A percentile compares a stretch with the other conserved stretches of the same genome.
Evolutionary conservation across 345 rosid species (phyloP).

Genomic region (Syzygium jambos): DNA sequence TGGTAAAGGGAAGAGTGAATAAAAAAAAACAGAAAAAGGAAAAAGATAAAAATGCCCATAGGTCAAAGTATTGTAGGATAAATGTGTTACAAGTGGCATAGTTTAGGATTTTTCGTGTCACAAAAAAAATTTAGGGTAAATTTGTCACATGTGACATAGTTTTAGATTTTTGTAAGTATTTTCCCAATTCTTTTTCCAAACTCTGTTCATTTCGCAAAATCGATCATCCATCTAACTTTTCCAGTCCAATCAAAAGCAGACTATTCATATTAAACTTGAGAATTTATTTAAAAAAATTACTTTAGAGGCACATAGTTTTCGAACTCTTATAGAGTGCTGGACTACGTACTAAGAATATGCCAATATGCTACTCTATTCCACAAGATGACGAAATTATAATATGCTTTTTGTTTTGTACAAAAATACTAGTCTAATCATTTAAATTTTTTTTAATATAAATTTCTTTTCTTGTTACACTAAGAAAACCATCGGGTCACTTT

Average conservation of each 20-base stretch:
- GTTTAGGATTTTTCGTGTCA: too few relatives aligned
- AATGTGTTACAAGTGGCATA: too few relatives aligned
- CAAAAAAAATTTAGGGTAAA: too few relatives aligned
- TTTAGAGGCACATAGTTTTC: neutral
- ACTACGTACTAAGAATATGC: neutral
- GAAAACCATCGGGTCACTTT: neutral
- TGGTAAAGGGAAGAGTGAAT: too few relatives aligned
- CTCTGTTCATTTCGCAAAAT: neutral
- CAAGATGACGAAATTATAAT: neutral
- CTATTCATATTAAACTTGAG: neutral
- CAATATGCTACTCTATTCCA: neutral
- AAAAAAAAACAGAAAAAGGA: too few relatives aligned
- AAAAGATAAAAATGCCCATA: too few relatives aligned
- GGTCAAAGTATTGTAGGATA: too few relatives aligned
- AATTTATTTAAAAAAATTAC: neutral
- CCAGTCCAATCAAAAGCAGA: neutral
- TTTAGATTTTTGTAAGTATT: too few relatives aligned
- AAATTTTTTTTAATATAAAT: neutral
- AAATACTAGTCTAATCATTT: neutral
- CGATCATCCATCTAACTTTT: neutral
- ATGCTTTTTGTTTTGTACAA: neutral
- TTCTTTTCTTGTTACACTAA: neutral
- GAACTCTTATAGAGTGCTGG: neutral
- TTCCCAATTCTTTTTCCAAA: neutral
- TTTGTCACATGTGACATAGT: too few relatives aligned